Evolutionary conservation across 495 filamentous ascomycete genomes (phyloP).

Genomic region (Arthonia radiata): DNA sequence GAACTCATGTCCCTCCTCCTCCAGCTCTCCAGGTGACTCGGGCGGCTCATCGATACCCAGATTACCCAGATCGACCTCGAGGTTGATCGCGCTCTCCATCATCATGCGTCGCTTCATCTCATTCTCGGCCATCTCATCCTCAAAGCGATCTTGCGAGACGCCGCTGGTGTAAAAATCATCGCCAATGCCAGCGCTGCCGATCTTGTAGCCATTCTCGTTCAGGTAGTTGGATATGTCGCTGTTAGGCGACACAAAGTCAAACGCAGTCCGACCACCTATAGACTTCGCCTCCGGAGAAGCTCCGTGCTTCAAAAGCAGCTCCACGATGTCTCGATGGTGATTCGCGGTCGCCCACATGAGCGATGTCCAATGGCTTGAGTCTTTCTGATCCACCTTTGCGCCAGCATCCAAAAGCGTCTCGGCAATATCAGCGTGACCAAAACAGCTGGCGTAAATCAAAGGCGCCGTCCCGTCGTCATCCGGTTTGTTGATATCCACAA

Average conservation of each 20-base stretch:
- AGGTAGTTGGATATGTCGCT: slow-evolving; percentile 92
- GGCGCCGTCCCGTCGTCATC: slow-evolving; percentile 91
- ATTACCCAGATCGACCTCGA: slow-evolving; percentile 91
- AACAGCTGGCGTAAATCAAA: slow-evolving; percentile 95
- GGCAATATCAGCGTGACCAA: slow-evolving; percentile 87
- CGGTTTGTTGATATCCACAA: slow-evolving; percentile 67
- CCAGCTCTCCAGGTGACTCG: slow-evolving; percentile 65
- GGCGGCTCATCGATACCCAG: slow-evolving; percentile 89
- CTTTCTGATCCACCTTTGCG: slow-evolving; percentile 80
- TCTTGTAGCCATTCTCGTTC: slow-evolving; percentile 75
- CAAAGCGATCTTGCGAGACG: slow-evolving; percentile 78
- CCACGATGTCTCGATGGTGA: slow-evolving; percentile 82
- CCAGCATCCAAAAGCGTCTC: slow-evolving; percentile 60
- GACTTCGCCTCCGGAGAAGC: slow-evolving; percentile 92
- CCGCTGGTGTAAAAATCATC: slow-evolving; percentile 93
- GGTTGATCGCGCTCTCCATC: slow-evolving; percentile 96
- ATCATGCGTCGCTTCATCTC: slow-evolving; percentile 94
- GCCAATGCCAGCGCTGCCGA: slow-evolving; percentile 62
- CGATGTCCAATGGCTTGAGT: slow-evolving; percentile 89
- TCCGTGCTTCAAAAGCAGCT: slow-evolving; percentile 71
- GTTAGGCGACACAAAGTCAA: slow-evolving; percentile 82
- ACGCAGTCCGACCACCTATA: slow-evolving; percentile 77
- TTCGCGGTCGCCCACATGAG: slow-evolving; percentile 99
- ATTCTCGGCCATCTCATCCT: slow-evolving; percentile 92
- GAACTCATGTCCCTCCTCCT: slow-evolving; percentile 82